Base-by-base conservation (phyloP, 371 early-diverging fungal genomes). In the Phascolomyces articulosus region DNA sequence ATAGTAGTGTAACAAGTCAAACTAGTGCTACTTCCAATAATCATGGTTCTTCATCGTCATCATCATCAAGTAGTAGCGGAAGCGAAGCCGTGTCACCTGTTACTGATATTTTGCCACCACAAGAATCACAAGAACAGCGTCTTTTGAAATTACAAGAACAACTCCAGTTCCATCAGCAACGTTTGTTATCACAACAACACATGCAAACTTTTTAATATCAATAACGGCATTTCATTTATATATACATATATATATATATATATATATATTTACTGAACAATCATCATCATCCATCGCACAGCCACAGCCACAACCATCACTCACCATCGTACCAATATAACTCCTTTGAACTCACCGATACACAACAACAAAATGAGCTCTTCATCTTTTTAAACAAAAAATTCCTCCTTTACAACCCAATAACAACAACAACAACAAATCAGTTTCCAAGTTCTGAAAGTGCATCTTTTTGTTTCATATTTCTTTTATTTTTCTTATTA, bases 41-140 rank as follows among this genome's bases (percentile, higher is more conserved):
- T 34, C 8, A 16, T 44, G 16, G 18, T 44, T 44, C 16, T 1
- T 44, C 44, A 44, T n/a, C n/a, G n/a, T n/a, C n/a, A n/a, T n/a
- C n/a, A n/a, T n/a, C n/a, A n/a, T n/a, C n/a, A n/a, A n/a, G n/a
- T n/a, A n/a, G 24, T 24, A 51, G 51, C 15, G 51, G n/a, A 7
- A 51, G 51, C 51, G 51, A 23, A 41, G 38, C 51, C 55, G 11
- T 38, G 60, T 55, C 57, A 26, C 66, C 66, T 61, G 71, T 73
- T 2, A 61, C 72, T 0, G 66, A 69, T 34, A 73, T 75, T 13
- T 59, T 78, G 10, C 41, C 70, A 21, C 69, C 73, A 24, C 79
- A 78, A 54, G 76, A 81, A 55, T 55, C 74, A 18, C 82, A 81
- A 40, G 74, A 78, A 55, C 69, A 64, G 26, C 79, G 78, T 20